Percentiles rank a stretch among this genome's conserved stretches.
These are phyloP conservation scores for Flaveria ramosissima DNA, from an alignment of 129 eudicot species.

Conservation along the genomic window DNA sequence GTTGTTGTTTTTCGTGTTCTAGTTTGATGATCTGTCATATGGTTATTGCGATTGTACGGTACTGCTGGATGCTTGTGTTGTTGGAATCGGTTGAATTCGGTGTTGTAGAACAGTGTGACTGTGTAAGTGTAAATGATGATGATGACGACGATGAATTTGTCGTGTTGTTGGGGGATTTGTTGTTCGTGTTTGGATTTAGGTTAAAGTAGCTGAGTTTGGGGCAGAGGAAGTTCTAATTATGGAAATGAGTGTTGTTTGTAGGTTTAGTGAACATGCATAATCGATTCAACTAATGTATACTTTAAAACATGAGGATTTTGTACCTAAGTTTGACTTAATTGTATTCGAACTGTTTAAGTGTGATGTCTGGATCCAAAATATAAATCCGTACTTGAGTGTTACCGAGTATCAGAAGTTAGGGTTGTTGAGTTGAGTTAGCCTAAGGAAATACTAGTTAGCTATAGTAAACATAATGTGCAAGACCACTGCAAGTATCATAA, in stretches of 20 bases:
- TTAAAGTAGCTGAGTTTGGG: slow-evolving; percentile 5
- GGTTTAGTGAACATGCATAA: slow-evolving; percentile 19
- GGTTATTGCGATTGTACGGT: neutral
- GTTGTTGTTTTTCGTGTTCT: neutral
- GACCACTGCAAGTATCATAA: slow-evolving; percentile 6
- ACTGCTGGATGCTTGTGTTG: slow-evolving; percentile 6
- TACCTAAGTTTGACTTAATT: slow-evolving; percentile 23
- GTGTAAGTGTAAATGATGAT: neutral
- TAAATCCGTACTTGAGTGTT: slow-evolving; percentile 19
- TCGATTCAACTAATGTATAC: slow-evolving; percentile 14
- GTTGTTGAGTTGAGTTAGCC: neutral
- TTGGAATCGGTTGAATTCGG: slow-evolving; percentile 9
- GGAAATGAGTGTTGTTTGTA: slow-evolving; percentile 27
- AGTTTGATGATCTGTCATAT: slow-evolving; percentile 4
- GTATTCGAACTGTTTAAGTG: slow-evolving; percentile 16
- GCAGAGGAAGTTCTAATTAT: slow-evolving; percentile 2
- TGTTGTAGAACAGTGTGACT: neutral
- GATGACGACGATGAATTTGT: neutral
- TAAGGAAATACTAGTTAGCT: slow-evolving; percentile 6
- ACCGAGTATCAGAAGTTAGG: slow-evolving; percentile 2
- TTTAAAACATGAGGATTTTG: neutral
- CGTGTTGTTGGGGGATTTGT: neutral
- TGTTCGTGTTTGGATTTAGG: slow-evolving; percentile 17
- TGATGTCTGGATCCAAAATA: slow-evolving; percentile 15
- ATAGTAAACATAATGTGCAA: neutral